Evolutionary conservation across 352 stramenopile genomes (phyloP).

Genomic region (Phytophthora pini): DNA sequence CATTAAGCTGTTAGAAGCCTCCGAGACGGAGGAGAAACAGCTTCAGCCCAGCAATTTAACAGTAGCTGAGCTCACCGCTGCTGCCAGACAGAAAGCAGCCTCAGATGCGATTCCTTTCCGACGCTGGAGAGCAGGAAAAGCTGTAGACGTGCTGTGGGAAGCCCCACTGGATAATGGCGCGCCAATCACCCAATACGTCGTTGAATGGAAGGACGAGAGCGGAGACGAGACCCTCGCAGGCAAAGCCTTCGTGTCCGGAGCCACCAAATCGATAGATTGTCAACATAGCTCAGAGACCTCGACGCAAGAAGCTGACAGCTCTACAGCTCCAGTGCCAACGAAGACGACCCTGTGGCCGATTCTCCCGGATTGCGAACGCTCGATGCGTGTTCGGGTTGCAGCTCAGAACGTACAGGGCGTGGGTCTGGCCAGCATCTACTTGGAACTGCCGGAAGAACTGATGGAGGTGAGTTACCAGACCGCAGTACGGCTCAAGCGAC

Average conservation of each 20-base stretch:
- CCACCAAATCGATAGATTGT: slow-evolving; percentile 17
- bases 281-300: slow-evolving; percentile 8
- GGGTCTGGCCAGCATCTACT: slow-evolving; percentile 64
- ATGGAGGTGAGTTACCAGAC: slow-evolving; percentile 66
- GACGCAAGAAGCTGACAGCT: background rate
- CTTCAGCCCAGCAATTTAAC: slow-evolving; percentile 27
- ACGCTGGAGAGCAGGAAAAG: slow-evolving; percentile 70
- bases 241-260: slow-evolving; percentile 25
- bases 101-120: slow-evolving; percentile 64
- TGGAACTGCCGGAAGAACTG: slow-evolving; percentile 53
- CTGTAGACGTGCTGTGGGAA: slow-evolving; percentile 77
- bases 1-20: slow-evolving; percentile 64
- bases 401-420: slow-evolving; percentile 71
- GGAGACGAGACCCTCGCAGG: slow-evolving; percentile 34
- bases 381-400: slow-evolving; percentile 59
- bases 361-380: slow-evolving; percentile 41
- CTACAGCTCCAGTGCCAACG: slow-evolving; percentile 20
- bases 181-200: slow-evolving; percentile 63
- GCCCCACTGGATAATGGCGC: slow-evolving; percentile 66
- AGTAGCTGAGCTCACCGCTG: slow-evolving; percentile 53
- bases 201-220: slow-evolving; percentile 75
- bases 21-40: slow-evolving; percentile 29
- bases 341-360: slow-evolving; percentile 80
- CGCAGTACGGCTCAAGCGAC: slow-evolving; percentile 47
- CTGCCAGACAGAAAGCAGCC: slow-evolving; percentile 45